Base-by-base conservation (phyloP, 768 basidiomycete species). In the Lactarius sp. region DNA sequence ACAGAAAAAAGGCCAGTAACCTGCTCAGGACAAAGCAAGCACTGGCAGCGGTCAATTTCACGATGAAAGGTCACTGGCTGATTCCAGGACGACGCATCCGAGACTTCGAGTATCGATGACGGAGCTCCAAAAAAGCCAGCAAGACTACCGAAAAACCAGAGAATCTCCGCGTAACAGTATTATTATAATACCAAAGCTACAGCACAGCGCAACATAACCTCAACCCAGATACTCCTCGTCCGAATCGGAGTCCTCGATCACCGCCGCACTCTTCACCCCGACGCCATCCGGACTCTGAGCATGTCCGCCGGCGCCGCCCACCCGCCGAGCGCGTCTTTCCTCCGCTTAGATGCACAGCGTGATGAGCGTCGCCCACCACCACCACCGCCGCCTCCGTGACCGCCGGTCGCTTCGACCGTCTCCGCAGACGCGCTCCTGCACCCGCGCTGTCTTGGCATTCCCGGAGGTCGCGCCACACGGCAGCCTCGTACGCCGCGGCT, bases 401-500 rank as follows among this genome's bases (percentile, higher is more conserved):
- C 53, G 34, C 49, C 10, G 18, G 36, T 10, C 50, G 50, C 41
- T 52, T 51, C 22, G 20, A 18, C 13, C 6, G 7, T 42, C 47
- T 34, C 27, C 34, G 60, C 10, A 13, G 7, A 4, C 13, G 16
- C 6, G 12, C 4, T 1, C 34, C n/a, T 10, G 7, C 20, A 2
- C 34, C 46, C 20, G 3, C 20, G n/a, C 9, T 18, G n/a, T 22
- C 34, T 1, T 7, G 10, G 13, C 4, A n/a, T 34, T 39, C 55
- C 2, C 39, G 37, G 2, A 62, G 41, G 49, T 62, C 61, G 41
- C 50, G 55, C 83, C 81, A 84, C 31, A 83, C 71, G n/a, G 61
- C 41, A 16, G 69, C 65, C 71, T 85, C 82, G 57, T 78, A 75
- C 22, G 58, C 63, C 39, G 62, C 68, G 27, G 75, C 78, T 14